These are phyloP conservation scores for Acanthamoeba culbertsoni DNA, from an alignment of 208 protist species.

Conservation along the genomic window DNA sequence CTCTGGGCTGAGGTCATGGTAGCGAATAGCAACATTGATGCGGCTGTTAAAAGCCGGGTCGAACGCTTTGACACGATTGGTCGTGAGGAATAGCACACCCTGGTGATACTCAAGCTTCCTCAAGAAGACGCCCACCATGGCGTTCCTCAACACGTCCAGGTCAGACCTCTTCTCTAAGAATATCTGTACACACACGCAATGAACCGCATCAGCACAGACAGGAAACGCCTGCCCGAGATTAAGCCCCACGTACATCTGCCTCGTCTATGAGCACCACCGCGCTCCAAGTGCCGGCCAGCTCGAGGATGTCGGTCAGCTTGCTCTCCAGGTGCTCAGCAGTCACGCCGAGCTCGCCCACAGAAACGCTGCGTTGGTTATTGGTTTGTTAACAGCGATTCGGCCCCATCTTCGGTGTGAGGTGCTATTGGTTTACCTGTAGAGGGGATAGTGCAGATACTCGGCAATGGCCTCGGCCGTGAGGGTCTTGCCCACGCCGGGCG, in stretches of 20 bases:
- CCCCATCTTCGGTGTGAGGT: neutral
- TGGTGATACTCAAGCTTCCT: slow-evolving; percentile 75
- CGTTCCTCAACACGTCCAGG: slow-evolving; percentile 67
- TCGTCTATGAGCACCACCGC: slow-evolving; percentile 75
- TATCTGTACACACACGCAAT: neutral
- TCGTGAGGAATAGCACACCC: slow-evolving; percentile 75
- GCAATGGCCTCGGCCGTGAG: slow-evolving; percentile 77
- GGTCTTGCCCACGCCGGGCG: slow-evolving; percentile 77
- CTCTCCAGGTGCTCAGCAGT: slow-evolving; percentile 49
- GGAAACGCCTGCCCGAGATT: neutral
- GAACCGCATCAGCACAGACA: neutral
- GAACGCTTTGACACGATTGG: slow-evolving; percentile 73
- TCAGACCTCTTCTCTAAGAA: slow-evolving; percentile 63
- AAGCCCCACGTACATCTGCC: slow-evolving; percentile 58
- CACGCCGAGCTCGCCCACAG: slow-evolving; percentile 71
- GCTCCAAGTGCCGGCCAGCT: slow-evolving; percentile 61
- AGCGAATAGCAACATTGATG: slow-evolving; percentile 67
- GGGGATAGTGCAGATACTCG: slow-evolving; percentile 71
- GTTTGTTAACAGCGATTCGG: too few relatives aligned
- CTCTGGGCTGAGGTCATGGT: slow-evolving; percentile 5
- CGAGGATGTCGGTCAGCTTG: slow-evolving; percentile 62
- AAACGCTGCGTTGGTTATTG: slow-evolving; percentile 57
- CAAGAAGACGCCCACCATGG: slow-evolving; percentile 74
- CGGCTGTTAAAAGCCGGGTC: slow-evolving; percentile 74
- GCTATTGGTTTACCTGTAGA: slow-evolving; percentile 65